Base-by-base conservation (phyloP, 768 basidiomycete genomes). In the Boletus barrowsii region DNA sequence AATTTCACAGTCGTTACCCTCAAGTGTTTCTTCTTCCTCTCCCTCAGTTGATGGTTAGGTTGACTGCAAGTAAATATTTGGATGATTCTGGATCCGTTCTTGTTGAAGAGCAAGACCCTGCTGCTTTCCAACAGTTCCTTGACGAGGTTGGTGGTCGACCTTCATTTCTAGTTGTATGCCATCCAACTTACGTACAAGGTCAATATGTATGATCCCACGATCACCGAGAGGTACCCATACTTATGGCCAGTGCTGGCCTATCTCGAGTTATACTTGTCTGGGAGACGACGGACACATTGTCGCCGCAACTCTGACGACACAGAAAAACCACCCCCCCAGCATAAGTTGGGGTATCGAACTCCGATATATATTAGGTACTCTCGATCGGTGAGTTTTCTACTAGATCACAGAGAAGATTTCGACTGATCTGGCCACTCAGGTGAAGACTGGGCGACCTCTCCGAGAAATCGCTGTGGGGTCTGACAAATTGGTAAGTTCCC, bases 201-300 rank as follows among this genome's bases (percentile, higher is more conserved):
- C 2, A 64, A 57, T 46, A 51, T 35, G 20, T 14, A 13, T 9
- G 24, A 67, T 6, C 56, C 54, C 10, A 53, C 24, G 8, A 24
- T 66, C 29, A 26, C 52, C 11, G 49, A 37, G 49, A 57, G 39
- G 47, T 66, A 64, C 17, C 53, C 60, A 0, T 49, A 58, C 26
- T 42, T 45, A 0, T 65, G 64, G 61, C 52, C 55, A 2, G 54
- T 61, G 6, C 10, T 61, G 26, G 57, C 52, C 36, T 64, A 64
- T 55, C 36, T 54, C 6, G 56, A 56, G 11, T 22, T 54, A 15
- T 55, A 66, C 36, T 26, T 65, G 1, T 1, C 1, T 7, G 39
- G 51, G 18, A 51, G 50, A 48, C 39, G 42, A n/a, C 10, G 17
- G 8, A 22, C 8, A 1, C 10, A 14, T 22, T 1, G 0, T 30